Evolutionary conservation across 2,329 filamentous ascomycete species (phyloP).

Genomic region (Ceratocystiopsis sp.): DNA sequence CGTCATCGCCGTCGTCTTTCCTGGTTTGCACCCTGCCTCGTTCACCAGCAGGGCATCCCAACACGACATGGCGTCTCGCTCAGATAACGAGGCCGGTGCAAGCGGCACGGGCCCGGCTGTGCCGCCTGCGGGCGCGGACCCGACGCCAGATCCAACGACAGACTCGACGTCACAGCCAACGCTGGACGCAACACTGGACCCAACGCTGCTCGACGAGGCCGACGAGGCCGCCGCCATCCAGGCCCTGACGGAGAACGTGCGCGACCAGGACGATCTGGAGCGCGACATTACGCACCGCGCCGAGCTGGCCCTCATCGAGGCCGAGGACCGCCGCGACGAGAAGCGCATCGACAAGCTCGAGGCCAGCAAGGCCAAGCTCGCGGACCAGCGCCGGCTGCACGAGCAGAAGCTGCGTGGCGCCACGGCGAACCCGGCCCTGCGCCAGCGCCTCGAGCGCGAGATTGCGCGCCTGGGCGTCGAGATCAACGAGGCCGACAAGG

Average conservation of each 20-base stretch:
- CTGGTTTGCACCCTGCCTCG: too few relatives aligned
- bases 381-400: slow-evolving; percentile 43
- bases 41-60: too few relatives aligned
- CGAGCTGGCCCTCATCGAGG: slow-evolving; percentile 39
- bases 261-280: slow-evolving; percentile 81
- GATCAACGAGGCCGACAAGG: slow-evolving; percentile 47
- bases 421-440: slow-evolving; percentile 29
- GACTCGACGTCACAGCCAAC: not conserved
- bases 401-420: slow-evolving; percentile 27
- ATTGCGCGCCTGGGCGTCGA: slow-evolving; percentile 38
- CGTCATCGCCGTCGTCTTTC: too few relatives aligned
- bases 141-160: not conserved
- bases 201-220: slow-evolving; percentile 11
- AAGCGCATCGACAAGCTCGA: slow-evolving; percentile 44
- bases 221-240: slow-evolving; percentile 45
- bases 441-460: slow-evolving; percentile 43
- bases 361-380: slow-evolving; percentile 38
- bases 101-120: too few relatives aligned
- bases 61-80: too few relatives aligned
- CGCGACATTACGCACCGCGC: slow-evolving; percentile 59
- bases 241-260: slow-evolving; percentile 49
- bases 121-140: too few relatives aligned
- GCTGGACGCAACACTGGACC: not conserved
- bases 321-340: slow-evolving; percentile 45
- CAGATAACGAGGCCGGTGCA: too few relatives aligned